phyloP scores from a whole-genome alignment of 2,329 filamentous ascomycete genomes.

The Sphaerulina vaccinii region DNA sequence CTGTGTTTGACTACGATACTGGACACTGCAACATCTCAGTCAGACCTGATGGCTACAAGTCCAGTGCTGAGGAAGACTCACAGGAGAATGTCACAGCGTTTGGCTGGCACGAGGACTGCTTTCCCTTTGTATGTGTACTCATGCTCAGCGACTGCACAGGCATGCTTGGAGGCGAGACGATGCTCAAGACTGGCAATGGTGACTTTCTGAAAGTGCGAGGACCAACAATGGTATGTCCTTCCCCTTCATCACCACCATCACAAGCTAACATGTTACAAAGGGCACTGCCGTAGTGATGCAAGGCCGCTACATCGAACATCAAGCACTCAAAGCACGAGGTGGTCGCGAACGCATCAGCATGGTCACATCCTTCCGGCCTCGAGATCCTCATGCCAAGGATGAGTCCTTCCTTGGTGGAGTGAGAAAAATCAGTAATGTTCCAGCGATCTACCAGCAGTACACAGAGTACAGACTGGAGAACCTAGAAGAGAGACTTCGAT shows the following conservation, averaged over 20 bases:
- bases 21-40: constrained; percentile 58
- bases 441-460: constrained; percentile 61
- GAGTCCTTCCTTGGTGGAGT: constrained; percentile 62
- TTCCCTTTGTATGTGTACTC: constrained; percentile 67
- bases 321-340: constrained; percentile 59
- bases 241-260: neutral
- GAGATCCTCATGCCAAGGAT: constrained; percentile 54
- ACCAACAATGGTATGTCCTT: constrained; percentile 36
- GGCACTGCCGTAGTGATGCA: constrained; percentile 65
- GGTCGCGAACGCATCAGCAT: constrained; percentile 63
- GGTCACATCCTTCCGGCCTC: constrained; percentile 65
- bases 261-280: too few relatives aligned
- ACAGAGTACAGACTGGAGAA: constrained; percentile 63
- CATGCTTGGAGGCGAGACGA: constrained; percentile 66
- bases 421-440: constrained; percentile 57
- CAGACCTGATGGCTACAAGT: constrained; percentile 42
- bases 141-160: constrained; percentile 62
- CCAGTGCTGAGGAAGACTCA: constrained; percentile 46
- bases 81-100: constrained; percentile 53
- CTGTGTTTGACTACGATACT: constrained; percentile 58
- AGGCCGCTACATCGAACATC: constrained; percentile 65
- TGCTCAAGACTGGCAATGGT: constrained; percentile 54
- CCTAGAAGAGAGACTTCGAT: constrained; percentile 58
- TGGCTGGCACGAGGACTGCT: constrained; percentile 62
- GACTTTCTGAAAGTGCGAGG: constrained; percentile 59